These are phyloP conservation scores for Scolecobasidium constrictum DNA, from an alignment of 2,329 filamentous ascomycete genomes.

Conservation along the genomic window DNA sequence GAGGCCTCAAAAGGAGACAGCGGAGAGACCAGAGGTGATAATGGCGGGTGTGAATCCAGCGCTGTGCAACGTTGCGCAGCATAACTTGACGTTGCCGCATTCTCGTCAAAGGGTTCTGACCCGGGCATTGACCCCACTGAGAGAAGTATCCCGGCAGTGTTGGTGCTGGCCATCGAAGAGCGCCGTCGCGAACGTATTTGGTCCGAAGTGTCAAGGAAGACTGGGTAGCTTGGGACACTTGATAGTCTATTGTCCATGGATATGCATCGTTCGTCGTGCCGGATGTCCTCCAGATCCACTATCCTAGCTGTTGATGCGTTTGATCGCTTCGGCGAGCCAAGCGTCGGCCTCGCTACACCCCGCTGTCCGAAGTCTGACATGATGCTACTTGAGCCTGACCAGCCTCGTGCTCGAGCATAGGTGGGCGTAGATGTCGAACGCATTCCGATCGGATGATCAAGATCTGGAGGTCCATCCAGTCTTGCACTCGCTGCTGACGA, in stretches of 20 bases:
- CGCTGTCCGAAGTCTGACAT: too few species aligned
- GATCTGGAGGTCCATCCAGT: slow-evolving; percentile 3
- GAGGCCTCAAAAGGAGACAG: background rate
- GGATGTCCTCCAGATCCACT: slow-evolving; percentile 1
- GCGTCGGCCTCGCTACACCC: too few species aligned
- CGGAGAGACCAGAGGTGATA: background rate
- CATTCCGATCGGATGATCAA: background rate
- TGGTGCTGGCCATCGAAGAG: slow-evolving; percentile 1
- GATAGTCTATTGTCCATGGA: slow-evolving; percentile 1
- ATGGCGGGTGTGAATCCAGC: background rate
- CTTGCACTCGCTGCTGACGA: background rate
- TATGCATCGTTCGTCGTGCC: background rate
- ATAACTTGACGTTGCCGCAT: background rate
- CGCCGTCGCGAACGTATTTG: background rate
- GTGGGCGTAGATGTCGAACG: background rate
- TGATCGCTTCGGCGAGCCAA: too few species aligned
- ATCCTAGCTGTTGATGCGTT: background rate
- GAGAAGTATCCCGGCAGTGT: background rate
- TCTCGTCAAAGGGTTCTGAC: slow-evolving; percentile 6
- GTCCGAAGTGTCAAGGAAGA: background rate
- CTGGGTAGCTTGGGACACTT: slow-evolving; percentile 2
- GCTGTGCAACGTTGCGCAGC: background rate
- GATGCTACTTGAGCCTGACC: too few species aligned
- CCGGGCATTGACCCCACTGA: slow-evolving; percentile 1
- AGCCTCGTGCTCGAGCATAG: slow-evolving; percentile 1